phyloP scores from a whole-genome alignment of 345 rosid genomes.

The Gossypium raimondii region DNA sequence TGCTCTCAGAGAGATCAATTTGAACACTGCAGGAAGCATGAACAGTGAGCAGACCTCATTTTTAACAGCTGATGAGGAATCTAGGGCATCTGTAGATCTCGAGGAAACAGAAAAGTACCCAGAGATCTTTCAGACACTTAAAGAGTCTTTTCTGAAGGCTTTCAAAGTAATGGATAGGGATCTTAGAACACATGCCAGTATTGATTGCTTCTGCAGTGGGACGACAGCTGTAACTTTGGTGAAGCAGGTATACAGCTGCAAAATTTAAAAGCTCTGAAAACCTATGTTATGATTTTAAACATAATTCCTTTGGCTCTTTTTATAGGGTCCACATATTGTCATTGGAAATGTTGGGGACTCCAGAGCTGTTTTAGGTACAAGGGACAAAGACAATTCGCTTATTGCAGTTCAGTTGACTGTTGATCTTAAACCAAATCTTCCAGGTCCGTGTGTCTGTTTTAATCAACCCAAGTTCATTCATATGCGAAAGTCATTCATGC shows the following conservation, averaged over 20 bases:
- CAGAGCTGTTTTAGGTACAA: slow-evolving; percentile 81
- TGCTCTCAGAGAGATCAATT: slow-evolving; percentile 42
- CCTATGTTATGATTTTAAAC: slow-evolving; percentile 13
- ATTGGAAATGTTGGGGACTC: slow-evolving; percentile 95
- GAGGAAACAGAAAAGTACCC: slow-evolving; percentile 49
- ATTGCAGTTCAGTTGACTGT: slow-evolving; percentile 87
- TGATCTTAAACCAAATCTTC: slow-evolving; percentile 97
- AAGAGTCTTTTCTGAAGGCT: slow-evolving; percentile 85
- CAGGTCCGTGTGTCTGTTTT: slow-evolving; percentile 46
- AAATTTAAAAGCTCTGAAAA: slow-evolving; percentile 5
- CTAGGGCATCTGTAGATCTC: slow-evolving; percentile 44
- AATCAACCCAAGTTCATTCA: neutral
- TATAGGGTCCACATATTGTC: slow-evolving; percentile 69
- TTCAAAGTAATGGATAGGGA: slow-evolving; percentile 95
- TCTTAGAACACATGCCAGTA: slow-evolving; percentile 58
- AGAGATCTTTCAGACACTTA: slow-evolving; percentile 54
- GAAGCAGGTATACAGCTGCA: slow-evolving; percentile 61
- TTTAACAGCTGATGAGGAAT: slow-evolving; percentile 65
- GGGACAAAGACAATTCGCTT: slow-evolving; percentile 61
- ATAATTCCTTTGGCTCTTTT: slow-evolving; percentile 12
- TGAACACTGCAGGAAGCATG: slow-evolving; percentile 45
- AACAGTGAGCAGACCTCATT: slow-evolving; percentile 51
- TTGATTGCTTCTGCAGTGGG: slow-evolving; percentile 95
- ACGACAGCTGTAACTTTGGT: slow-evolving; percentile 93
- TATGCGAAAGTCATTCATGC: neutral